Base-by-base conservation (phyloP, 805 yeast species). In the Lipomyces japonicus region DNA sequence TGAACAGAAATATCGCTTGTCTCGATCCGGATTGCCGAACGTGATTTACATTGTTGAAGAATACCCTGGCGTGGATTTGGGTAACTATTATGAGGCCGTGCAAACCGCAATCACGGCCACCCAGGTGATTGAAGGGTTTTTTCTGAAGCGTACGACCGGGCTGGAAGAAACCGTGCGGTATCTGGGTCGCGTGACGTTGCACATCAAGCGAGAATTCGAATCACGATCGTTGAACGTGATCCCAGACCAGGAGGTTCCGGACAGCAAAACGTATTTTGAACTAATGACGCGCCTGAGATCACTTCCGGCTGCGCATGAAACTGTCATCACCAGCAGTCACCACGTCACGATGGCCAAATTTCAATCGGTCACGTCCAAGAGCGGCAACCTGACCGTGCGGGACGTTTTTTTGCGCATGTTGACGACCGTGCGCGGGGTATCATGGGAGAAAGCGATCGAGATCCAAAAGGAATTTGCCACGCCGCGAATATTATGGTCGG, bases 11-110 rank as follows among this genome's bases (percentile, higher is more conserved):
- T 69, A 75, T 16, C 75, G 99, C 46, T 71, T 93, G 50, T 75
- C 75, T 44, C 77, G 82, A 64, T 77, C 93, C 0, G 88, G 86
- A 0, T 70, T 90, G 62, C 70, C 71, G 18, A 76, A 85, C 57
- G 77, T 83, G 18, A 81, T 80, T 57, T 93, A 93, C 61, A 64
- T 93, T 2, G 78, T 93, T 14, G 99, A 93, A 64, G 95, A 87
- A 53, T 77, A 76, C 3, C 75, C 77, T 28, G 62, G 74, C 0
- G 65, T 69, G n/a, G 77, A 73, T 46, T 31, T 52, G 55, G 46
- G 65, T 31, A 51, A 50, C 36, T 59, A 55, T 49, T 49, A 75
- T 24, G 85, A 81, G 30, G 81, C 90, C 1, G 74, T 90, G 7
- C 81, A 79, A 53, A 88, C 97, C 0, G 79, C 95, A 1, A 77